phyloP scores from a whole-genome alignment of 2,329 filamentous ascomycete species.

The Neofusicoccum parvum region DNA sequence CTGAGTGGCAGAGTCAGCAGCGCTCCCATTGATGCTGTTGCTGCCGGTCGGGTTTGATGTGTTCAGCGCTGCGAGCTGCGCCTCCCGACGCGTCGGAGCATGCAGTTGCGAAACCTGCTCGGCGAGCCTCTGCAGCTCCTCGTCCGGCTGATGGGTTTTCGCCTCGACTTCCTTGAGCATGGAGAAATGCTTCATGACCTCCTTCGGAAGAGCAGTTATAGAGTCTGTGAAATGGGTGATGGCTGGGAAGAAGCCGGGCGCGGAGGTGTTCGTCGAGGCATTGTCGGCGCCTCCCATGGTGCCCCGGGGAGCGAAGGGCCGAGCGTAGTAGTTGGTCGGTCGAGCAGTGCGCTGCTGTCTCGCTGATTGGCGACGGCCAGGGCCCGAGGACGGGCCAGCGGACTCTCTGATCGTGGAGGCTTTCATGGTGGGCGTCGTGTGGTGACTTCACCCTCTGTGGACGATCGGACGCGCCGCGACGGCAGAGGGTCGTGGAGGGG shows the following conservation, averaged over 20 bases:
- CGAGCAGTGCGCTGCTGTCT: constrained; percentile 50
- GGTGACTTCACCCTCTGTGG: constrained; percentile 16
- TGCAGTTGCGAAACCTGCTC: constrained; percentile 58
- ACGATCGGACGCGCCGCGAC: constrained; percentile 10
- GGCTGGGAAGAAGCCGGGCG: constrained; percentile 63
- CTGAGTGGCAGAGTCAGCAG: constrained; percentile 35
- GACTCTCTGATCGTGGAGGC: constrained; percentile 18
- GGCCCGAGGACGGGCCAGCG: not conserved
- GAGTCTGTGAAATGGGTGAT: constrained; percentile 83
- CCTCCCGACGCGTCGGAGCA: constrained; percentile 35
- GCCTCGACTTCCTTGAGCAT: constrained; percentile 97
- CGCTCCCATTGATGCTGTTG: constrained; percentile 43
- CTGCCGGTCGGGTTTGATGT: constrained; percentile 40
- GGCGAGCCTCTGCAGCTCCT: constrained; percentile 76
- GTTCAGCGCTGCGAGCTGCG: constrained; percentile 32
- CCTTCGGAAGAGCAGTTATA: constrained; percentile 87
- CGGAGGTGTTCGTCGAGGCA: constrained; percentile 39
- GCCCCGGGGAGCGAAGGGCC: constrained; percentile 45
- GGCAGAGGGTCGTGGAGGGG: constrained; percentile 1
- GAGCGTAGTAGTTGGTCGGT: constrained; percentile 56
- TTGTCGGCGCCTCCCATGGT: constrained; percentile 39
- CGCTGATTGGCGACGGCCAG: constrained; percentile 43
- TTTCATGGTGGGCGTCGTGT: constrained; percentile 22
- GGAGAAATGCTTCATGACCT: constrained; percentile 94
- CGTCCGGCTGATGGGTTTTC: constrained; percentile 88